A percentile compares a stretch with the other conserved stretches of the same genome.
These are phyloP conservation scores for Diaporthe nobilis DNA, from an alignment of 2,329 filamentous ascomycete genomes.

Conservation along the genomic window DNA sequence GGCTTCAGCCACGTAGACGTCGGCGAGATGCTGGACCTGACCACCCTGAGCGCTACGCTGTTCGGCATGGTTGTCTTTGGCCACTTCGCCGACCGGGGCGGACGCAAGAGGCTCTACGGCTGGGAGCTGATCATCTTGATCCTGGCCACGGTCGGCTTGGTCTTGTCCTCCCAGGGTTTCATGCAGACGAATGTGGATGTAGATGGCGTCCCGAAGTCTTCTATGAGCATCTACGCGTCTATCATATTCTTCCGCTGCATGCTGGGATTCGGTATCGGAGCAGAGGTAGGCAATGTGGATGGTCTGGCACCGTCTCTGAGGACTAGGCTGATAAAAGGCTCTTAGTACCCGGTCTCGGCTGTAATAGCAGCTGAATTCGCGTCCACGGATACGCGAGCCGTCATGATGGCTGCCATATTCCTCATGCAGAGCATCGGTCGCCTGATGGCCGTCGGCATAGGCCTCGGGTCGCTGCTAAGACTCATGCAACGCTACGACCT, in stretches of 20 bases:
- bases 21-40: conserved; percentile 40
- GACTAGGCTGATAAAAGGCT: background rate
- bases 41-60: conserved; percentile 25
- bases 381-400: conserved; percentile 47
- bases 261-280: conserved; percentile 49
- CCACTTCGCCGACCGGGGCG: conserved; percentile 39
- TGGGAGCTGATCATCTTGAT: conserved; percentile 41
- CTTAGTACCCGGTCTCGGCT: conserved; percentile 49
- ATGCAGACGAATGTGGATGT: conserved; percentile 2
- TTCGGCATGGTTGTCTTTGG: conserved; percentile 41
- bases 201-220: conserved; percentile 19
- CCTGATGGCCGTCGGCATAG: conserved; percentile 42
- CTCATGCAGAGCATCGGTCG: conserved; percentile 47
- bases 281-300: conserved; percentile 43
- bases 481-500: conserved; percentile 3
- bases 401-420: conserved; percentile 49
- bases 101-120: conserved; percentile 43
- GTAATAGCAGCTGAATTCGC: conserved; percentile 49
- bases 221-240: conserved; percentile 48
- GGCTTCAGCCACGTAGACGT: background rate
- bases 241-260: conserved; percentile 46
- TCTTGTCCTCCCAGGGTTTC: conserved; percentile 40
- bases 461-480: conserved; percentile 39
- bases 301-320: background rate
- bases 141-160: conserved; percentile 39